phyloP scores from a whole-genome alignment of 495 filamentous ascomycete genomes.

The Xylaria flabelliformis region DNA sequence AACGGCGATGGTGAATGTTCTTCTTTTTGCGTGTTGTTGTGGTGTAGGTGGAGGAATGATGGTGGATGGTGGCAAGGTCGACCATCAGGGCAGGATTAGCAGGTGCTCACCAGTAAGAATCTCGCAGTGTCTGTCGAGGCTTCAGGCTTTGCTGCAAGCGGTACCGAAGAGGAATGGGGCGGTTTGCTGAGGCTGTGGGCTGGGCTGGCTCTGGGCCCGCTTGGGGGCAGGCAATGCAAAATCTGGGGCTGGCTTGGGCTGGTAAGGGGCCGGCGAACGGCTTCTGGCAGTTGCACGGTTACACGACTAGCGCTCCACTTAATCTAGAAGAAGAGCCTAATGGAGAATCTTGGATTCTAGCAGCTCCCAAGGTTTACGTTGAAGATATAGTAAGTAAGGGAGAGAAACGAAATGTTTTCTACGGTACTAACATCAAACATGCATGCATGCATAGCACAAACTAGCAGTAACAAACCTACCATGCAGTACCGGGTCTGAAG shows the following conservation, averaged over 20 bases:
- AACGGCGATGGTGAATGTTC: slow-evolving; percentile 23
- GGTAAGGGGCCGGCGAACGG: slow-evolving; percentile 12
- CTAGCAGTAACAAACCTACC: not conserved
- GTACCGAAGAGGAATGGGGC: slow-evolving; percentile 30
- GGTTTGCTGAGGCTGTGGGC: slow-evolving; percentile 26
- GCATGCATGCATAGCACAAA: not conserved
- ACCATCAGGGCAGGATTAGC: slow-evolving; percentile 18
- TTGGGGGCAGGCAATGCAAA: slow-evolving; percentile 24
- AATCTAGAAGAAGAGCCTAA: not conserved
- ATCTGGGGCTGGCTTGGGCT: slow-evolving; percentile 24
- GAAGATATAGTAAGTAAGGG: not conserved
- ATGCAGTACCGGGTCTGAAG: too few species aligned
- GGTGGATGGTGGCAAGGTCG: slow-evolving; percentile 26
- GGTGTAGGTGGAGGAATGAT: slow-evolving; percentile 25
- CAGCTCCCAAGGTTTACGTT: not conserved
- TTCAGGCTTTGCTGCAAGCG: slow-evolving; percentile 30
- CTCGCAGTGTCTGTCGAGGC: slow-evolving; percentile 15
- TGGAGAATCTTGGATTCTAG: not conserved
- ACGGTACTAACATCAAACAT: not conserved
- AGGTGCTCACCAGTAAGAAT: slow-evolving; percentile 28
- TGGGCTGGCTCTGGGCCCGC: not conserved
- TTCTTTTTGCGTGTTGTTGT: slow-evolving; percentile 28
- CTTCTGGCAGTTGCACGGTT: slow-evolving; percentile 7
- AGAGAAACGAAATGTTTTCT: not conserved
- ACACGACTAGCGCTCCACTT: not conserved